A percentile compares a stretch with the other conserved stretches of the same genome.
These are phyloP conservation scores for Amanita subjunquillea DNA, from an alignment of 768 basidiomycete species.

Conservation along the genomic window DNA sequence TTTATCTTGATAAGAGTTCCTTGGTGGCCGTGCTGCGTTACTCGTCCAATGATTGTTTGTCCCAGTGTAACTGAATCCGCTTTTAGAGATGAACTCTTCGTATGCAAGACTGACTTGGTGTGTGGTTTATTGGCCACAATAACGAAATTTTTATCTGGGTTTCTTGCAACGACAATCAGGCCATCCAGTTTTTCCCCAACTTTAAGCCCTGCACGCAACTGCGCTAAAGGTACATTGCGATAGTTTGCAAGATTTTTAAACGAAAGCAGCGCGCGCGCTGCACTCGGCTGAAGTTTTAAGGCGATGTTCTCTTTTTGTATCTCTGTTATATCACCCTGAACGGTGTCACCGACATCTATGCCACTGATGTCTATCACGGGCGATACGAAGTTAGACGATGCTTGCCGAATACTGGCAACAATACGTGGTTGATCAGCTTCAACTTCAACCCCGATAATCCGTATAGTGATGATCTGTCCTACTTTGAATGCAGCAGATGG, in stretches of 20 bases:
- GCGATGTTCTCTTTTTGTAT: conserved; percentile 82
- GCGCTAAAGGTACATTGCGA: conserved; percentile 51
- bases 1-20: conserved; percentile 76
- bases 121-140: conserved; percentile 73
- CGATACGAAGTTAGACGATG: conserved; percentile 36
- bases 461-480: conserved; percentile 80
- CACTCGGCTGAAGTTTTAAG: conserved; percentile 58
- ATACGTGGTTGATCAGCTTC: conserved; percentile 53
- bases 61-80: conserved; percentile 63
- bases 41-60: conserved; percentile 71
- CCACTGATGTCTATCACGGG: conserved; percentile 50
- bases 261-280: conserved; percentile 75
- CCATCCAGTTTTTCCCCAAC: conserved; percentile 63
- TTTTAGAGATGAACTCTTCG: conserved; percentile 39
- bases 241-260: conserved; percentile 81
- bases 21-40: conserved; percentile 59
- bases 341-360: conserved; percentile 68
- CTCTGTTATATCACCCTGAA: conserved; percentile 62
- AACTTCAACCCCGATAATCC: conserved; percentile 54
- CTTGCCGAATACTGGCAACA: conserved; percentile 82
- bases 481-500: conserved; percentile 57
- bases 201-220: conserved; percentile 53
- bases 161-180: conserved; percentile 83
- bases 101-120: conserved; percentile 33
- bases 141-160: conserved; percentile 76